Evolutionary conservation across 176 grass and related monocot species (phyloP).

Genomic region (Phoenix dactylifera): DNA sequence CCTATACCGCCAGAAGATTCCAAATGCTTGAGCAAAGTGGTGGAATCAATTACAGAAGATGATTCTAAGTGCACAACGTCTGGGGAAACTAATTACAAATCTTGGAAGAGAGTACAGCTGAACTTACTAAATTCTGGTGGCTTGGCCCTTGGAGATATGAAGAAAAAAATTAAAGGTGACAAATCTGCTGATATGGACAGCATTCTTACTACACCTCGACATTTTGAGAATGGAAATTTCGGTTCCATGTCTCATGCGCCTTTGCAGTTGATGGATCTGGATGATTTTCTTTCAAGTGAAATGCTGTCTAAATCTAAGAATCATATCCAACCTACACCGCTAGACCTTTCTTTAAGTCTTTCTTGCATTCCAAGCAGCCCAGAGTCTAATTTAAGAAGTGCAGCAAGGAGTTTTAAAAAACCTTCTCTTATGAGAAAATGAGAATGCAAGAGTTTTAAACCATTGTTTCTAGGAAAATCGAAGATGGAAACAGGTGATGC

Average conservation of each 20-base stretch:
- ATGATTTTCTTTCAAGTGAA: neutral
- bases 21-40: neutral
- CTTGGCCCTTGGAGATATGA: no score
- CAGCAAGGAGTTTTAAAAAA: slow-evolving; percentile 5
- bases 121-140: neutral
- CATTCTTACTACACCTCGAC: neutral
- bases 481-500: no score
- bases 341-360: neutral
- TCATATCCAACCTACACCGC: neutral
- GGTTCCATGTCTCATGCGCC: no score
- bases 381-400: neutral
- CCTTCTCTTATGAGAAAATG: slow-evolving; percentile 3
- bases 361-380: neutral
- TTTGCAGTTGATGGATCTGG: neutral
- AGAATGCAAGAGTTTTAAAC: neutral
- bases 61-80: no score
- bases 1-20: neutral
- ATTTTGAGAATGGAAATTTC: neutral
- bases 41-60: neutral
- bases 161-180: no score
- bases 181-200: neutral
- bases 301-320: no score
- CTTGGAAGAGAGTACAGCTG: no score
- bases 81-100: neutral
- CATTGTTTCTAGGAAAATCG: no score